These are phyloP conservation scores for Polyplosphaeria fusca DNA, from an alignment of 495 filamentous ascomycete genomes.

Conservation along the genomic window DNA sequence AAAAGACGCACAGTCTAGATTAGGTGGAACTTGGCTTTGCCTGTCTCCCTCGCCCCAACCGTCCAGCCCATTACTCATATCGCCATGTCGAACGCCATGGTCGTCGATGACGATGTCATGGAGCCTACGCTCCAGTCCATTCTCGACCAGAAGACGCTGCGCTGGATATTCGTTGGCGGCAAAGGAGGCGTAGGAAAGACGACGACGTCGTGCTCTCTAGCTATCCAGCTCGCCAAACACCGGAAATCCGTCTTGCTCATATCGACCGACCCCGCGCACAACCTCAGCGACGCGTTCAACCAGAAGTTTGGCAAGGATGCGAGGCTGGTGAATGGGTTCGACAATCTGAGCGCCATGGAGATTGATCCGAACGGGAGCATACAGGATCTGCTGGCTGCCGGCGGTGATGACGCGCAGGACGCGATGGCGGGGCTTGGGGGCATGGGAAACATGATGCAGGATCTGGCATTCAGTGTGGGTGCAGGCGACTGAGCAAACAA, in stretches of 20 bases:
- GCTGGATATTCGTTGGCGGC: conserved; percentile 98
- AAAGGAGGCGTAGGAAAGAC: conserved; percentile 99
- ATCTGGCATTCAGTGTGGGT: conserved; percentile 66
- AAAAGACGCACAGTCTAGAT: no score
- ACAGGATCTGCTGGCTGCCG: conserved; percentile 82
- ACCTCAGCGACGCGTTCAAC: conserved; percentile 94
- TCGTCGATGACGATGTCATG: conserved; percentile 68
- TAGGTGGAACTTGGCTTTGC: no score
- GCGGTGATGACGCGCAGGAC: conserved; percentile 69
- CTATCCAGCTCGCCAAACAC: conserved; percentile 95
- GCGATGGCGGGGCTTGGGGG: conserved; percentile 61
- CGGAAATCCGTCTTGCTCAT: conserved; percentile 95
- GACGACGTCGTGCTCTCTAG: conserved; percentile 94
- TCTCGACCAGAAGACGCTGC: conserved; percentile 86
- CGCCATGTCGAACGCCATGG: conserved; percentile 60
- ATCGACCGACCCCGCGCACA: conserved; percentile 97
- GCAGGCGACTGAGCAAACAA: conserved; percentile 7
- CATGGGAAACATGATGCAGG: conserved; percentile 72
- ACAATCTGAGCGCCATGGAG: conserved; percentile 97
- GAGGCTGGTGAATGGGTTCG: conserved; percentile 83
- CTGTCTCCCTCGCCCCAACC: no score
- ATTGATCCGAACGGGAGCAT: conserved; percentile 98
- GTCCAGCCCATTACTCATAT: no score
- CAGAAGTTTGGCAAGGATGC: conserved; percentile 99
- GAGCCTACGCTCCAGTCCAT: conserved; percentile 93